Percentiles rank a stretch among this genome's conserved stretches.
Evolutionary conservation across 1,284 basidiomycete species (phyloP).

Genomic region (Phaffia rhodozyma): DNA sequence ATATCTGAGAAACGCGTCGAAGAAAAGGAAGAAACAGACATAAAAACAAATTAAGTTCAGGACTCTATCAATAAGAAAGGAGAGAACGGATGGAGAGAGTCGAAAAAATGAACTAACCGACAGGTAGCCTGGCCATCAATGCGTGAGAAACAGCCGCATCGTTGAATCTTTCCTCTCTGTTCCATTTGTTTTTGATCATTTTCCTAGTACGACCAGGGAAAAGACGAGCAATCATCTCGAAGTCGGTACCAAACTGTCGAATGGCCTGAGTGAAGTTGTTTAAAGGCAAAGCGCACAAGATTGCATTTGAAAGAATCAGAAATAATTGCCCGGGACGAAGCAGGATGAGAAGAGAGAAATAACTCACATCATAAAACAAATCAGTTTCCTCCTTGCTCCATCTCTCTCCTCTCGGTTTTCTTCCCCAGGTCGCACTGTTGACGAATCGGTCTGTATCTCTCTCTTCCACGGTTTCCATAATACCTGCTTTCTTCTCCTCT

Average conservation of each 20-base stretch:
- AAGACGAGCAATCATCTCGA: constrained; percentile 75
- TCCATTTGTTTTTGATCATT: constrained; percentile 84
- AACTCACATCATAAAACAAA: constrained; percentile 62
- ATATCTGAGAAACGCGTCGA: constrained; percentile 3
- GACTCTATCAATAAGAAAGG: background rate
- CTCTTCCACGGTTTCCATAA: constrained; percentile 69
- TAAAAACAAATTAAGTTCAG: background rate
- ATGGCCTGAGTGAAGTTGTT: constrained; percentile 47
- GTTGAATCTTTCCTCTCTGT: constrained; percentile 69
- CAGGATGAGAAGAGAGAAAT: background rate
- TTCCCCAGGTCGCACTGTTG: constrained; percentile 70
- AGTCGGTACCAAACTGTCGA: constrained; percentile 79
- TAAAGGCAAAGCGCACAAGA: background rate
- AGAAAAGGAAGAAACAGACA: background rate
- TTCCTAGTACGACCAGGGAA: constrained; percentile 74
- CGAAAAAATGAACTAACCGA: constrained; percentile 3
- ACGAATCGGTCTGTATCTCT: constrained; percentile 69
- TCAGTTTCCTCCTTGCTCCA: constrained; percentile 81
- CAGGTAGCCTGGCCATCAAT: constrained; percentile 21
- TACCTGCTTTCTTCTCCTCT: constrained; percentile 45
- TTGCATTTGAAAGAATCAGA: background rate
- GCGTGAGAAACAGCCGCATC: constrained; percentile 34
- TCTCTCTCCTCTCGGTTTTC: constrained; percentile 57
- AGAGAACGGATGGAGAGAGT: background rate
- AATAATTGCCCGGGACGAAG: no score